phyloP scores from a whole-genome alignment of 768 basidiomycete species.

The Ramaria sp. region DNA sequence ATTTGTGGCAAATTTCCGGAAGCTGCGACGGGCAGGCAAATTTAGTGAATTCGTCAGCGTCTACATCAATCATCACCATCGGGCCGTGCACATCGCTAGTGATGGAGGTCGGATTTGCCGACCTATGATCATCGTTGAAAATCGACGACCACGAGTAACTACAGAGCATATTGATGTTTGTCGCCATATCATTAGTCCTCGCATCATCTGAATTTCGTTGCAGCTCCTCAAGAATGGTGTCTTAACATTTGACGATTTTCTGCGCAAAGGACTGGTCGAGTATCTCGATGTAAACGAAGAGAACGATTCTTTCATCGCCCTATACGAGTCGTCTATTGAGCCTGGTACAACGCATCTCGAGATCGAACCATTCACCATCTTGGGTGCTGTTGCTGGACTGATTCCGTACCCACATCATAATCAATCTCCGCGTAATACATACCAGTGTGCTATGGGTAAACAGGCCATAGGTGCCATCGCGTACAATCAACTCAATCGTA shows the following conservation, averaged over 20 bases:
- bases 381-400: constrained; percentile 95
- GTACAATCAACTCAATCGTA: constrained; percentile 94
- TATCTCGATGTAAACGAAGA: constrained; percentile 99
- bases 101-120: constrained; percentile 98
- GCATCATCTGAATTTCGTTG: constrained; percentile 10
- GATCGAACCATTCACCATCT: constrained; percentile 95
- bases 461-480: constrained; percentile 99
- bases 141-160: constrained; percentile 62
- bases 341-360: constrained; percentile 86
- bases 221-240: constrained; percentile 72
- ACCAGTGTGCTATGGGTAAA: constrained; percentile 99
- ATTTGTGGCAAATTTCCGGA: constrained; percentile 87
- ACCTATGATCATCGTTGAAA: constrained; percentile 93
- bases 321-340: constrained; percentile 84
- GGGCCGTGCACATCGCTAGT: constrained; percentile 88
- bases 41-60: constrained; percentile 95
- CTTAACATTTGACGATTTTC: constrained; percentile 88
- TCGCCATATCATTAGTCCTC: constrained; percentile 1
- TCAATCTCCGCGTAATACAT: constrained; percentile 97
- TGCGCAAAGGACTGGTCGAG: constrained; percentile 85
- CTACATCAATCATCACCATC: constrained; percentile 94
- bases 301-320: constrained; percentile 92
- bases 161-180: constrained; percentile 70
- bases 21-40: constrained; percentile 80
- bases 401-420: constrained; percentile 99